These are phyloP conservation scores for Deinandra increscens DNA, from an alignment of 129 eudicot species.

Conservation along the genomic window DNA sequence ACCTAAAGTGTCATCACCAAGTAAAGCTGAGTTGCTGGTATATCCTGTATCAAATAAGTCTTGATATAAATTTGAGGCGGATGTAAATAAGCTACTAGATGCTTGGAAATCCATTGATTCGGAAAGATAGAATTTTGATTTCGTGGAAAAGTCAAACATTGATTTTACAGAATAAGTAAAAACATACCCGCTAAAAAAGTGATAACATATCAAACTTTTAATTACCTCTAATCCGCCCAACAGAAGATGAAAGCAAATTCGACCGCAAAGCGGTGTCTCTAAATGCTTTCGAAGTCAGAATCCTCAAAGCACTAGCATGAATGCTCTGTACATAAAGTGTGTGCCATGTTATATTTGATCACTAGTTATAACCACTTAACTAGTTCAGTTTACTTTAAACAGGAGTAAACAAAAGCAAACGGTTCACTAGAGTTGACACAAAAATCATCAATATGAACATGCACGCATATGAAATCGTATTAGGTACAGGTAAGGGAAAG, in stretches of 20 bases:
- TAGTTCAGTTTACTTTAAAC: constrained; percentile 14
- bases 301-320: constrained; percentile 43
- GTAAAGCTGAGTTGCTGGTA: constrained; percentile 26
- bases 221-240: constrained; percentile 38
- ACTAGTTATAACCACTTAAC: constrained; percentile 1
- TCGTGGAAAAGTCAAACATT: constrained; percentile 6
- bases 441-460: not conserved
- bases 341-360: not conserved
- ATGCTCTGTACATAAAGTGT: constrained; percentile 41
- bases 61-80: not conserved
- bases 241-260: constrained; percentile 31
- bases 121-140: constrained; percentile 10
- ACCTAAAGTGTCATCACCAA: constrained; percentile 22
- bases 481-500: not conserved
- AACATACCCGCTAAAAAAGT: not conserved
- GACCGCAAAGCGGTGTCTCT: constrained; percentile 28
- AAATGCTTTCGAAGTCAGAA: constrained; percentile 27
- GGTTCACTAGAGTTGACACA: constrained; percentile 2
- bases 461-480: not conserved
- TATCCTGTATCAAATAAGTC: constrained; percentile 36
- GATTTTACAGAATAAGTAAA: not conserved
- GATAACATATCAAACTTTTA: not conserved
- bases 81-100: not conserved
- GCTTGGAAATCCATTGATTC: not conserved
- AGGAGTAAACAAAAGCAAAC: not conserved